phyloP scores from a whole-genome alignment of 352 stramenopile genomes.

The Saprolegnia parasitica region DNA sequence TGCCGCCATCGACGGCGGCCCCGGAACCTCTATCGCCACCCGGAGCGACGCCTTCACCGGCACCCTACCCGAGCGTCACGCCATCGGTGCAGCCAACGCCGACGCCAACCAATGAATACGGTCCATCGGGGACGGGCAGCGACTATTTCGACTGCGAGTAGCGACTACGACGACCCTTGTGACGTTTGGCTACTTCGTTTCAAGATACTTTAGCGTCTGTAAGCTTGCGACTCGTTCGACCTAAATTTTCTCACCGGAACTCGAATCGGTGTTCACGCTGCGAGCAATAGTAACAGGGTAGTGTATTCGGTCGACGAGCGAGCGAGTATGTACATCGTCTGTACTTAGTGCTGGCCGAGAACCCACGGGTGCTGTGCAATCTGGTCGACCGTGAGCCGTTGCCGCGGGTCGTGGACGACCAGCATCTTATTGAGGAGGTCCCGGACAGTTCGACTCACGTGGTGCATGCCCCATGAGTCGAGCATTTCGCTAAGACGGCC shows the following conservation, averaged over 20 bases:
- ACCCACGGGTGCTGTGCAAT: slow-evolving; percentile 83
- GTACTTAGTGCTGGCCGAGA: not conserved
- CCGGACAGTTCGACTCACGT: slow-evolving; percentile 63
- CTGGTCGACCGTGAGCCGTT: slow-evolving; percentile 71
- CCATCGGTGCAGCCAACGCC: not conserved
- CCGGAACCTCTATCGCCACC: not conserved
- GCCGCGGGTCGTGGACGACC: slow-evolving; percentile 70
- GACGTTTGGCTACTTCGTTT: too few species aligned
- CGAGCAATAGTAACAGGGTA: too few species aligned
- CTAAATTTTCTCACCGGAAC: too few species aligned
- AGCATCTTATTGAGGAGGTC: slow-evolving; percentile 77
- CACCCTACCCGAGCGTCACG: not conserved
- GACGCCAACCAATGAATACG: not conserved
- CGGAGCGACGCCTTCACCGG: not conserved
- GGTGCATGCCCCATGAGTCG: slow-evolving; percentile 81
- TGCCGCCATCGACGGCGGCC: not conserved
- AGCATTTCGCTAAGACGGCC: slow-evolving; percentile 80
- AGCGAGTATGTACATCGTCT: not conserved
- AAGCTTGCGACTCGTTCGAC: too few species aligned
- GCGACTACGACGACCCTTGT: too few species aligned
- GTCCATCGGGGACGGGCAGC: not conserved
- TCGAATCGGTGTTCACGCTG: too few species aligned
- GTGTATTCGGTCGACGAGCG: too few species aligned
- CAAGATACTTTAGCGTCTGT: too few species aligned
- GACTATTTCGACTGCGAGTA: slow-evolving; percentile 12